These are phyloP conservation scores for Neurospora sp. DNA, from an alignment of 495 filamentous ascomycete genomes.

Conservation along the genomic window DNA sequence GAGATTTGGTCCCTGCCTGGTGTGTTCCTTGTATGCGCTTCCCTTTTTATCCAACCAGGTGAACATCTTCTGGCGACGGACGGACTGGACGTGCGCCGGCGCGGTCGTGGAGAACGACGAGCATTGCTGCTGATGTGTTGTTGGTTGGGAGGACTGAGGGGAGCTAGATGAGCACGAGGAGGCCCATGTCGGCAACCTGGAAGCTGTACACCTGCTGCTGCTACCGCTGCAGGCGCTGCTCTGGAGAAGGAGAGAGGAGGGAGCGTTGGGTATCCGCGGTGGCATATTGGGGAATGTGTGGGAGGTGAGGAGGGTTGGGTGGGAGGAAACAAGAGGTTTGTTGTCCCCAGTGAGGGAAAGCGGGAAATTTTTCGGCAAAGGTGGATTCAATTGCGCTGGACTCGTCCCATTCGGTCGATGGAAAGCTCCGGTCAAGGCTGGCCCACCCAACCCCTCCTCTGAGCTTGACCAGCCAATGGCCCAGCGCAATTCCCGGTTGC, in stretches of 20 bases:
- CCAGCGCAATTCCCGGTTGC: neutral
- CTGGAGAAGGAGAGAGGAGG: neutral
- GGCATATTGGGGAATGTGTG: conserved; percentile 15
- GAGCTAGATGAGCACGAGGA: neutral
- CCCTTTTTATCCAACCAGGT: conserved; percentile 7
- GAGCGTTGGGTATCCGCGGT: conserved; percentile 15
- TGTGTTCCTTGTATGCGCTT: conserved; percentile 1
- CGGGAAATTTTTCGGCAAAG: neutral
- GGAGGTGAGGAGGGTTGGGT: conserved; percentile 3
- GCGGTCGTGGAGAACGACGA: conserved; percentile 17
- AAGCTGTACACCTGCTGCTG: conserved; percentile 10
- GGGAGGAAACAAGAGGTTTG: conserved; percentile 1
- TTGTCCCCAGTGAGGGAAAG: neutral
- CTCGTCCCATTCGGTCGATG: neutral
- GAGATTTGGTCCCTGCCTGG: conserved; percentile 5
- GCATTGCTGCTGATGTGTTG: conserved; percentile 1
- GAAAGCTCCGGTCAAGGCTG: neutral
- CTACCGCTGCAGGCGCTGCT: neutral
- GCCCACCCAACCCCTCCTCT: neutral
- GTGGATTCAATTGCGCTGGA: neutral
- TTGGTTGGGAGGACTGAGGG: neutral
- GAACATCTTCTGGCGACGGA: conserved; percentile 11
- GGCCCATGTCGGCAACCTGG: neutral
- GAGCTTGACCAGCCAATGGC: neutral
- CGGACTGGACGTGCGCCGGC: conserved; percentile 4